phyloP scores from a whole-genome alignment of 352 stramenopile genomes.

The Thraustochytrium sp. region DNA sequence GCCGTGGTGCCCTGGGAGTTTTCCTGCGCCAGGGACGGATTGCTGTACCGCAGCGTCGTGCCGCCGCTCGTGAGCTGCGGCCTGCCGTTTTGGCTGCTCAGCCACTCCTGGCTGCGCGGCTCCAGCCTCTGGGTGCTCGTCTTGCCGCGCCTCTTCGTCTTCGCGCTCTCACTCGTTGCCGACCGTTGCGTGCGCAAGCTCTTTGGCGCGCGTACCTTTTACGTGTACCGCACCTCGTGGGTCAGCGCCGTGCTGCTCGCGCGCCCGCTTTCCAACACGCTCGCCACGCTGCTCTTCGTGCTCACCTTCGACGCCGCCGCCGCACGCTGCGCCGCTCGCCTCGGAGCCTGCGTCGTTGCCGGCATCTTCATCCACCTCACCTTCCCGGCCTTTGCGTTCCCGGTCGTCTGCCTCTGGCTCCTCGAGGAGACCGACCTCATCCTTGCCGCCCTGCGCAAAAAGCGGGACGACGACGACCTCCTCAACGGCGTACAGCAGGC shows the following conservation, averaged over 20 bases:
- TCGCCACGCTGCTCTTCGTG: conserved; percentile 63
- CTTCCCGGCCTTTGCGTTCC: conserved; percentile 71
- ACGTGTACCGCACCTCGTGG: conserved; percentile 66
- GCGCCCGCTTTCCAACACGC: conserved; percentile 70
- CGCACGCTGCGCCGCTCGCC: conserved; percentile 58
- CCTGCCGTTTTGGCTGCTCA: conserved; percentile 33
- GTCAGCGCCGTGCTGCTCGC: conserved; percentile 62
- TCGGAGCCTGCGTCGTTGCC: conserved; percentile 63
- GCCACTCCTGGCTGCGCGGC: neutral
- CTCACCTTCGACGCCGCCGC: conserved; percentile 56
- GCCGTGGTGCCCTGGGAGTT: conserved; percentile 70
- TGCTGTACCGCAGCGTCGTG: conserved; percentile 68
- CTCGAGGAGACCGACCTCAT: conserved; percentile 42
- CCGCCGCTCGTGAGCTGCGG: conserved; percentile 53
- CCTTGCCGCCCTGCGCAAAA: too few species aligned
- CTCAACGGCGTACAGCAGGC: neutral
- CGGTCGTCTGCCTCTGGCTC: conserved; percentile 60
- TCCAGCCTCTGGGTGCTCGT: conserved; percentile 58
- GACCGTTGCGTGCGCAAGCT: conserved; percentile 43
- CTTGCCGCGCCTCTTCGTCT: conserved; percentile 61
- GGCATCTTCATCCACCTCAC: conserved; percentile 73
- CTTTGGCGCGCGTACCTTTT: conserved; percentile 49
- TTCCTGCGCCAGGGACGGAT: conserved; percentile 53
- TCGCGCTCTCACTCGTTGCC: conserved; percentile 59
- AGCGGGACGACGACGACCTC: neutral